Conservation (phyloP, 768 basidiomycete species). For the Russula virescens region DNA sequence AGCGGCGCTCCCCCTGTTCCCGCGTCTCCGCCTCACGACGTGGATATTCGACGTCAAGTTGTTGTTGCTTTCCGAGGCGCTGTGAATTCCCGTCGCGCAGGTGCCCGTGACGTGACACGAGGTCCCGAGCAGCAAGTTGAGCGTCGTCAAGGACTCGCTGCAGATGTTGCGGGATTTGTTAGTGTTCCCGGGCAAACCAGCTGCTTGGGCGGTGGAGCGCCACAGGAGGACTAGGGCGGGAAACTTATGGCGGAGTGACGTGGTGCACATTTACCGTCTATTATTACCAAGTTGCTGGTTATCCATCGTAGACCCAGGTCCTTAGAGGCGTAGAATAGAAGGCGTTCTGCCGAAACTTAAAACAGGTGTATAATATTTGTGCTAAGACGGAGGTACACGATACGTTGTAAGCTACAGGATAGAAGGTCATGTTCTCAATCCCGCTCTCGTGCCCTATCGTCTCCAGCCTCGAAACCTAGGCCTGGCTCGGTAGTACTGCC, state of each 20-base stretch:
- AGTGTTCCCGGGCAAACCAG: conserved; percentile 76
- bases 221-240: background rate
- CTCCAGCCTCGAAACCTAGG: no score
- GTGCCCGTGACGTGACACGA: conserved; percentile 93
- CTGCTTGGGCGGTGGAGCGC: conserved; percentile 66
- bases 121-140: conserved; percentile 87
- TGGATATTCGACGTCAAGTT: conserved; percentile 99
- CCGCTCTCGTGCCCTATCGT: no score
- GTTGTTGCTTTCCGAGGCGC: conserved; percentile 74
- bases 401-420: no score
- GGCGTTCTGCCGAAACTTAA: no score
- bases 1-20: conserved; percentile 81
- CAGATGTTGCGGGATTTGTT: conserved; percentile 89
- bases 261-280: background rate
- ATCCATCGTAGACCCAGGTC: no score
- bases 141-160: conserved; percentile 75
- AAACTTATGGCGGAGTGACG: conserved; percentile 10
- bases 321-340: no score
- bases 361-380: no score
- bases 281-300: no score
- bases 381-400: no score
- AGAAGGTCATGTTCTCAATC: no score
- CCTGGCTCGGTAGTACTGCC: no score
- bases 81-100: conserved; percentile 74
- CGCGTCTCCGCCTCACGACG: conserved; percentile 76